Conservation (phyloP, 768 basidiomycete species). For the Tricholoma hemisulphureum region DNA sequence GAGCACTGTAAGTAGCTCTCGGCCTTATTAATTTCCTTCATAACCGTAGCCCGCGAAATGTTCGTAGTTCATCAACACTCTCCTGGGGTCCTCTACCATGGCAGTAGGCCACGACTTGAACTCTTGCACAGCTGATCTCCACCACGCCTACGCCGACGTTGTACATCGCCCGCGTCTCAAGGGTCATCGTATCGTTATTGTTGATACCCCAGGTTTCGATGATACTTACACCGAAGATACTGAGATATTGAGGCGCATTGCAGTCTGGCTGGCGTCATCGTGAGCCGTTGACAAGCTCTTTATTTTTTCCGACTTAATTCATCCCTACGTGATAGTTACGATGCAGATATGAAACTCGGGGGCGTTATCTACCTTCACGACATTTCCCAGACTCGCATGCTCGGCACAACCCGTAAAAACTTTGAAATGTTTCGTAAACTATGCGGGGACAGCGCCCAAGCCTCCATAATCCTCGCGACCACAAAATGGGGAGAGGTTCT, state of each 20-base stretch:
- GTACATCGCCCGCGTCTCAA: neutral
- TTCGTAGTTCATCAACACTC: slow-evolving; percentile 21
- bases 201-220: slow-evolving; percentile 20
- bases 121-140: slow-evolving; percentile 23
- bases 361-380: slow-evolving; percentile 13
- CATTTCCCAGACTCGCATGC: slow-evolving; percentile 4
- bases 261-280: slow-evolving; percentile 11
- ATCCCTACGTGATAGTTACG: neutral
- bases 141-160: slow-evolving; percentile 11
- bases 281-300: no score
- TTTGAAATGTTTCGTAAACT: slow-evolving; percentile 9
- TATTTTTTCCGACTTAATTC: no score
- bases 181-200: slow-evolving; percentile 9
- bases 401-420: slow-evolving; percentile 3
- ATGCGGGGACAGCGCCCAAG: neutral
- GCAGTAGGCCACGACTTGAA: slow-evolving; percentile 22
- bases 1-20: slow-evolving; percentile 22
- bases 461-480: slow-evolving; percentile 6
- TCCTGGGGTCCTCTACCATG: slow-evolving; percentile 8
- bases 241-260: slow-evolving; percentile 12
- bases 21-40: neutral
- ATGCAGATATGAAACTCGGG: slow-evolving; percentile 3
- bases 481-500: slow-evolving; percentile 4
- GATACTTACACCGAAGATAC: slow-evolving; percentile 9
- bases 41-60: slow-evolving; percentile 3